Evolutionary conservation across 805 yeast genomes (phyloP).

Genomic region (Geotrichum ghanense): DNA sequence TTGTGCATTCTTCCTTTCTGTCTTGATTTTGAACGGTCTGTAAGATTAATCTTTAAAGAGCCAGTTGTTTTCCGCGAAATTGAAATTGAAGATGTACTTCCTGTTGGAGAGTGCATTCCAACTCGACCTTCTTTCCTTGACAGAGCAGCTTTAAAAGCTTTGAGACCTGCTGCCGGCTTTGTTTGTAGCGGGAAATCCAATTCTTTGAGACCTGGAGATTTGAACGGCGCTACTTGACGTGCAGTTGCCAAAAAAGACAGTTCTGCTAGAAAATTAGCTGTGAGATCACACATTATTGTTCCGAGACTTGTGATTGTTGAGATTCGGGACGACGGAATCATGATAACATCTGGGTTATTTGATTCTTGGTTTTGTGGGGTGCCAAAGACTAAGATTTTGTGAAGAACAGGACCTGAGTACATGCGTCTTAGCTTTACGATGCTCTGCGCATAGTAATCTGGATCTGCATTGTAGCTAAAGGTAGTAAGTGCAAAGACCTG

Average conservation of each 20-base stretch:
- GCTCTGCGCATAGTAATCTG: background rate
- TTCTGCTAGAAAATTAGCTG: slow-evolving; percentile 49
- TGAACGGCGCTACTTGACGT: slow-evolving; percentile 64
- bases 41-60: slow-evolving; percentile 23
- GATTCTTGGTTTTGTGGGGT: slow-evolving; percentile 13
- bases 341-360: slow-evolving; percentile 5
- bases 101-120: slow-evolving; percentile 1
- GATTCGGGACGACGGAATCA: slow-evolving; percentile 20
- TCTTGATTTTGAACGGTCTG: slow-evolving; percentile 32
- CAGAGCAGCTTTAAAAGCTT: slow-evolving; percentile 9
- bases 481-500: slow-evolving; percentile 34
- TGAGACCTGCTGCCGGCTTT: slow-evolving; percentile 6
- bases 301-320: slow-evolving; percentile 34
- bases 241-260: slow-evolving; percentile 58
- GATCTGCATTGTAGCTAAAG: slow-evolving; percentile 9
- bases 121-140: background rate
- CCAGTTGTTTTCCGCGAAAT: slow-evolving; percentile 4
- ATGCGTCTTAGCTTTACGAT: slow-evolving; percentile 12
- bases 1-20: slow-evolving; percentile 67
- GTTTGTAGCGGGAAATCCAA: slow-evolving; percentile 13
- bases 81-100: slow-evolving; percentile 11
- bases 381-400: slow-evolving; percentile 33
- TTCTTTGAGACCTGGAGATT: slow-evolving; percentile 52
- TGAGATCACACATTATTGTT: slow-evolving; percentile 62
- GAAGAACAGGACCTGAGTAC: slow-evolving; percentile 35